These are phyloP conservation scores for Picochlorum sp. DNA, from an alignment of 139 green algal genomes.

Conservation along the genomic window DNA sequence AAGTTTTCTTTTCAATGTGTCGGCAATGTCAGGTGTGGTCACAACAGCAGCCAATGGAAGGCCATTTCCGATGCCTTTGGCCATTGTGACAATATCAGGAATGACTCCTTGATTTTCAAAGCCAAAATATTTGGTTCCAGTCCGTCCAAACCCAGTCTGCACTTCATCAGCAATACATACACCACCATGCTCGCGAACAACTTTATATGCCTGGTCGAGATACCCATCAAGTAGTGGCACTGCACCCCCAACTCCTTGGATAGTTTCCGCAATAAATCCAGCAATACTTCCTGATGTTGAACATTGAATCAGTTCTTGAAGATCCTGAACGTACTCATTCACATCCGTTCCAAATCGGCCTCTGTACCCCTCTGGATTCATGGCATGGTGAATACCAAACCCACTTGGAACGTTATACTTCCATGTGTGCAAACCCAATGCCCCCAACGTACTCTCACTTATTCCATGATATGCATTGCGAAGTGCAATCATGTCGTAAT, in stretches of 20 bases:
- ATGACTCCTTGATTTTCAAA: slow-evolving; percentile 84
- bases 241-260: slow-evolving; percentile 86
- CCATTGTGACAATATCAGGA: slow-evolving; percentile 92
- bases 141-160: slow-evolving; percentile 95
- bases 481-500: slow-evolving; percentile 83
- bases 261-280: slow-evolving; percentile 88
- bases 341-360: slow-evolving; percentile 81
- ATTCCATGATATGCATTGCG: slow-evolving; percentile 93
- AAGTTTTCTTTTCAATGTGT: slow-evolving; percentile 48
- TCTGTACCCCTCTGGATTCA: slow-evolving; percentile 89
- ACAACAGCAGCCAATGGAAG: slow-evolving; percentile 92
- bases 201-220: slow-evolving; percentile 80
- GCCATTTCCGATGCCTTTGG: slow-evolving; percentile 97
- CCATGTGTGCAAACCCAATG: slow-evolving; percentile 84
- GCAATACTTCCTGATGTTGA: slow-evolving; percentile 66
- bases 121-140: slow-evolving; percentile 87
- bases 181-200: slow-evolving; percentile 77
- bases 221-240: slow-evolving; percentile 77
- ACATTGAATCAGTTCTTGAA: slow-evolving; percentile 58
- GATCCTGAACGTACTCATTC: slow-evolving; percentile 57
- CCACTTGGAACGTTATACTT: slow-evolving; percentile 79
- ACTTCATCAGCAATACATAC: slow-evolving; percentile 97
- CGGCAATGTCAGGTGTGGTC: slow-evolving; percentile 85
- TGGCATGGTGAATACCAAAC: slow-evolving; percentile 77
- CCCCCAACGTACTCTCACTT: slow-evolving; percentile 74